Base-by-base conservation (phyloP, 306 rosid species). In the Vigna trinervia region DNA sequence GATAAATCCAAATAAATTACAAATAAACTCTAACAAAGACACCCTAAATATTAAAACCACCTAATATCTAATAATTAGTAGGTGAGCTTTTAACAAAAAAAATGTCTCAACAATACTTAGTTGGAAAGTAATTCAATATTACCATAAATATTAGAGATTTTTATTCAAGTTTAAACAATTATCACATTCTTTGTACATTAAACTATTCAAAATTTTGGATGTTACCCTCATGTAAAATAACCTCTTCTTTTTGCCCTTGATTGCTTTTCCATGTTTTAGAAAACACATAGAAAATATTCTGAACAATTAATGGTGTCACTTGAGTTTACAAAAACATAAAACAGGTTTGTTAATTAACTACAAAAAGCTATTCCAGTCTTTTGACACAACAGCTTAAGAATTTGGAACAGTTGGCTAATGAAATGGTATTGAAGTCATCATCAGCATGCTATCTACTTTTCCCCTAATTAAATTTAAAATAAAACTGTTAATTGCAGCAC, bases 81-180 rank as follows among this genome's bases (percentile, higher is more conserved):
- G 43, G 11, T 60, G 12, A 5, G 41, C 43, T 26, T 59, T 28
- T 34, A 45, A 45, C 50, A 2, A 45, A 45, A 72, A 62, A 62
- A 23, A 72, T 17, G 66, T 52, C 46, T 11, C 66, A 62, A 28
- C 26, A 39, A 51, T 41, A 60, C 73, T 80, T 69, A 54, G 9
- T 48, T 46, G 38, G 66, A 77, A 51, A 64, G 15, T 63, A 63
- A 71, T 45, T 61, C 61, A 57, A 71, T 46, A 52, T 52, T 41
- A 57, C 39, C 45, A 39, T 61, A 62, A 5, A 41, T 36, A 45
- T 45, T 43, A 30, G 66, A 54, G 69, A 30, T 15, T 65, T 23
- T 8, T 48, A 48, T 26, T 63, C 71, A 63, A 56, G 58, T 38
- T 53, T 54, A 20, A 60, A 51, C 77, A 77, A 64, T 17, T 66